These are phyloP conservation scores for Globisporangium yorkense DNA, from an alignment of 352 stramenopile genomes.

Conservation along the genomic window DNA sequence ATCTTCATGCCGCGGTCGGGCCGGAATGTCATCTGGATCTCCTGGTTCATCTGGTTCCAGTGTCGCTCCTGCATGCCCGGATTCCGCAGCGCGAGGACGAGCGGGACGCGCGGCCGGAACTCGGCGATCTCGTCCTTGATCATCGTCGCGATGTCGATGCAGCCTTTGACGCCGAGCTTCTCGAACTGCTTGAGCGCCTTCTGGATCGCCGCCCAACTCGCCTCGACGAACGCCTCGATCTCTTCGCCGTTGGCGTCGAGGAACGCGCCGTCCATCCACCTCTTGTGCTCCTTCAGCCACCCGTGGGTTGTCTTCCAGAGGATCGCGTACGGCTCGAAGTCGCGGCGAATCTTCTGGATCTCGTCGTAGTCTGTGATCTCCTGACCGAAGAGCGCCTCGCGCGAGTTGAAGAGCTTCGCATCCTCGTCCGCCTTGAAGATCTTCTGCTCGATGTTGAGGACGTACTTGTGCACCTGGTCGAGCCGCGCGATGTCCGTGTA, in stretches of 20 bases:
- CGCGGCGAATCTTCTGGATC: slow-evolving; percentile 85
- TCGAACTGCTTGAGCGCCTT: slow-evolving; percentile 94
- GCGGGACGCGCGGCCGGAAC: slow-evolving; percentile 87
- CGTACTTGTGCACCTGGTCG: slow-evolving; percentile 85
- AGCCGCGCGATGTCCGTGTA: slow-evolving; percentile 85
- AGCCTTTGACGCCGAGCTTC: slow-evolving; percentile 79
- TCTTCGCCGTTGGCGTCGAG: slow-evolving; percentile 88
- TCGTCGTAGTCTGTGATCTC: slow-evolving; percentile 90
- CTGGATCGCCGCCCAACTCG: slow-evolving; percentile 77
- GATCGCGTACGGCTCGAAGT: slow-evolving; percentile 93
- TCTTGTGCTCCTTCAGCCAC: slow-evolving; percentile 90
- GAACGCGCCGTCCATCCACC: slow-evolving; percentile 91
- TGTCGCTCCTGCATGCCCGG: slow-evolving; percentile 92
- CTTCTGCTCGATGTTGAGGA: slow-evolving; percentile 82
- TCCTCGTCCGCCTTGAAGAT: slow-evolving; percentile 88
- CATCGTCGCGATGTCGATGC: slow-evolving; percentile 79
- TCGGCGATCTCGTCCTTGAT: slow-evolving; percentile 89
- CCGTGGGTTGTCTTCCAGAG: slow-evolving; percentile 90
- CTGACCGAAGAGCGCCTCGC: slow-evolving; percentile 84
- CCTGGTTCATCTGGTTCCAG: slow-evolving; percentile 89
- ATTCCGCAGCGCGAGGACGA: slow-evolving; percentile 88
- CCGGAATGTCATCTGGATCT: slow-evolving; percentile 80
- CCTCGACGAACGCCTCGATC: slow-evolving; percentile 88
- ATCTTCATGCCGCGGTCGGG: slow-evolving; percentile 82
- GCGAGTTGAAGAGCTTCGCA: slow-evolving; percentile 88